A percentile compares a stretch with the other conserved stretches of the same genome.
Evolutionary conservation across 345 rosid genomes (phyloP).

Genomic region (Carallia brachiata): DNA sequence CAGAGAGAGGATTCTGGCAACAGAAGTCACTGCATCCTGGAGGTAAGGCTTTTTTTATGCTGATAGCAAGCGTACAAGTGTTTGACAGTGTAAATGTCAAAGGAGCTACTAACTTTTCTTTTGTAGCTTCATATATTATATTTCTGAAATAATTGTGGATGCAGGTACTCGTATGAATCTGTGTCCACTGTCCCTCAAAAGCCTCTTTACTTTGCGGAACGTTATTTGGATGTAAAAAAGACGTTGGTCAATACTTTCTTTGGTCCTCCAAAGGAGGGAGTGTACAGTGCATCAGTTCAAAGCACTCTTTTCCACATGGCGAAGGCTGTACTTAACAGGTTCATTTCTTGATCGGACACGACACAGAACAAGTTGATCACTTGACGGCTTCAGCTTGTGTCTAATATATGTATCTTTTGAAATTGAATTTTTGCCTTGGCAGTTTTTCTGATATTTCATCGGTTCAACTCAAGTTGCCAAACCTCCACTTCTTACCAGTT

Average conservation of each 20-base stretch:
- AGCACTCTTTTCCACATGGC: constrained; percentile 84
- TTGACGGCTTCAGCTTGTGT: neutral
- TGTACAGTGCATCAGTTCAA: constrained; percentile 96
- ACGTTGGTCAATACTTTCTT: constrained; percentile 63
- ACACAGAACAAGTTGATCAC: neutral
- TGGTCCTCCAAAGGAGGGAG: constrained; percentile 79
- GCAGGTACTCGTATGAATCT: constrained; percentile 76
- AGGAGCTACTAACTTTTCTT: too few relatives aligned
- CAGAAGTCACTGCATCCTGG: constrained; percentile 86
- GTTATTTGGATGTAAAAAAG: constrained; percentile 57
- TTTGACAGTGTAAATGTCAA: too few relatives aligned
- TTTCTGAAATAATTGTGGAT: constrained; percentile 25
- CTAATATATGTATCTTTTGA: neutral
- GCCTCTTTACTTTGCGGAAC: constrained; percentile 60
- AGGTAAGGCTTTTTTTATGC: constrained; percentile 43
- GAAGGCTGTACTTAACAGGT: constrained; percentile 75
- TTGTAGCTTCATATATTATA: neutral
- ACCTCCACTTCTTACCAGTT: constrained; percentile 85
- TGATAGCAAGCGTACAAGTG: too few relatives aligned
- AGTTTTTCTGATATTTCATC: constrained; percentile 73
- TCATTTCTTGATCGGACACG: constrained; percentile 8
- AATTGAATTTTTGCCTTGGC: constrained; percentile 21
- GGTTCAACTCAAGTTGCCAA: constrained; percentile 80
- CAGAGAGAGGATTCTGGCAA: constrained; percentile 82
- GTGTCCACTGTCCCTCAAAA: constrained; percentile 53